A percentile compares a stretch with the other conserved stretches of the same genome.
phyloP scores from a whole-genome alignment of 1,284 basidiomycete genomes.

The Mrakiaceae sp. region DNA sequence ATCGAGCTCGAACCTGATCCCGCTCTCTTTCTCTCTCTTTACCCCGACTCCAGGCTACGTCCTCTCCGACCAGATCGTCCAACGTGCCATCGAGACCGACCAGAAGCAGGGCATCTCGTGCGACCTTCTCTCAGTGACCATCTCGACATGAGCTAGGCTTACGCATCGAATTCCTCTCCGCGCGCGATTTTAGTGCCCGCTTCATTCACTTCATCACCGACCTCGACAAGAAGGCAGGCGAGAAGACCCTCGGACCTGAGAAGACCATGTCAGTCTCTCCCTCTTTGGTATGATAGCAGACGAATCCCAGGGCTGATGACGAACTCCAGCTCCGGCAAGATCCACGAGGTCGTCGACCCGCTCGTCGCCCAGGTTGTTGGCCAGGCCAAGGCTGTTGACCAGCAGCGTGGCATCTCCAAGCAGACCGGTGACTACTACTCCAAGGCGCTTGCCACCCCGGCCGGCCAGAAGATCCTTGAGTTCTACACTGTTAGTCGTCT shows the following conservation, averaged over 20 bases:
- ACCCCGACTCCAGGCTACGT: conserved; percentile 67
- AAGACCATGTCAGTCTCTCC: conserved; percentile 27
- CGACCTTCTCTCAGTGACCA: too few relatives aligned
- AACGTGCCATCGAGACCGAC: conserved; percentile 67
- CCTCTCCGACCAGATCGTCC: conserved; percentile 64
- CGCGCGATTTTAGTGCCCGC: conserved; percentile 28
- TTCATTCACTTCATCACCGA: conserved; percentile 67
- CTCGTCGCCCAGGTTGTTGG: conserved; percentile 49
- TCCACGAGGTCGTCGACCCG: conserved; percentile 41
- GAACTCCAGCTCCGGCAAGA: conserved; percentile 43
- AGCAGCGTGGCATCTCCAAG: conserved; percentile 64
- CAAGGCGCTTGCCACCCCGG: conserved; percentile 57
- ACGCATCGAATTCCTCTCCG: too few relatives aligned
- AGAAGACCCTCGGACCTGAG: conserved; percentile 55
- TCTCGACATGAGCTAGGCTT: too few relatives aligned
- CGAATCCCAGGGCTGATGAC: conserved; percentile 35
- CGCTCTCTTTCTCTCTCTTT: background rate
- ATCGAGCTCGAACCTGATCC: too few relatives aligned
- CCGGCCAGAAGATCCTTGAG: conserved; percentile 48
- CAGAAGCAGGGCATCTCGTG: conserved; percentile 70
- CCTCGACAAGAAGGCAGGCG: conserved; percentile 58
- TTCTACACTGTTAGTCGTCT: background rate
- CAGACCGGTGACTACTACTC: conserved; percentile 64
- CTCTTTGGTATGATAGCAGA: background rate
- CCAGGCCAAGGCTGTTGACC: conserved; percentile 62